Conservation (phyloP, 768 basidiomycete genomes). For the Vararia minispora region DNA sequence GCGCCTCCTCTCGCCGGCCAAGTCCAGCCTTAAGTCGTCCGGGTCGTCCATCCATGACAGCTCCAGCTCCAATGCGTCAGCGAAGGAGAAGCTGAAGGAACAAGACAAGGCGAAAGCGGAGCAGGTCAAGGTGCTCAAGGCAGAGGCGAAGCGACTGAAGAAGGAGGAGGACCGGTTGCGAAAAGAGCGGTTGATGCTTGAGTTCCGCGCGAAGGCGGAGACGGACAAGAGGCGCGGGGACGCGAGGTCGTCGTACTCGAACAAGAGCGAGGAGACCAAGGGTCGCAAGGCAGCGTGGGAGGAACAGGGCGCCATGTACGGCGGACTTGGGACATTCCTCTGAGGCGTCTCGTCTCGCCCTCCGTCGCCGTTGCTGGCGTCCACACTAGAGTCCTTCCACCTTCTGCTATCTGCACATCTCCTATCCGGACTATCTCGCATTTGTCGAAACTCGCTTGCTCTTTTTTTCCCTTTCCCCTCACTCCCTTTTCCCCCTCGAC, state of each 20-base stretch:
- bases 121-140: slow-evolving; percentile 11
- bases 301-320: slow-evolving; percentile 14
- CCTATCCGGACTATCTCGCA: too few species aligned
- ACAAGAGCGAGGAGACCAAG: slow-evolving; percentile 2
- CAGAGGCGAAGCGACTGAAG: slow-evolving; percentile 32
- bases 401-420: too few species aligned
- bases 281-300: slow-evolving; percentile 4
- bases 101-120: background rate
- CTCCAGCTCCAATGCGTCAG: background rate
- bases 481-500: too few species aligned
- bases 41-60: too few species aligned
- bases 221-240: slow-evolving; percentile 18
- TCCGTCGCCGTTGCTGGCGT: too few species aligned
- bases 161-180: slow-evolving; percentile 29
- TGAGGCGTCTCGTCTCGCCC: too few species aligned
- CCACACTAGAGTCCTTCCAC: too few species aligned
- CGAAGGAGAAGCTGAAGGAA: background rate
- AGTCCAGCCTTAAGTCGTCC: too few species aligned
- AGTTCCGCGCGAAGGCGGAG: slow-evolving; percentile 29
- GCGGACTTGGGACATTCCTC: slow-evolving; percentile 8
- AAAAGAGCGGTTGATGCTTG: slow-evolving; percentile 31
- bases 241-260: background rate
- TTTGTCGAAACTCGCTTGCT: too few species aligned
- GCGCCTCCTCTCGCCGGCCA: slow-evolving; percentile 1
- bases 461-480: background rate